phyloP scores from a whole-genome alignment of 352 stramenopile species.

The Phytophthora ramorum region DNA sequence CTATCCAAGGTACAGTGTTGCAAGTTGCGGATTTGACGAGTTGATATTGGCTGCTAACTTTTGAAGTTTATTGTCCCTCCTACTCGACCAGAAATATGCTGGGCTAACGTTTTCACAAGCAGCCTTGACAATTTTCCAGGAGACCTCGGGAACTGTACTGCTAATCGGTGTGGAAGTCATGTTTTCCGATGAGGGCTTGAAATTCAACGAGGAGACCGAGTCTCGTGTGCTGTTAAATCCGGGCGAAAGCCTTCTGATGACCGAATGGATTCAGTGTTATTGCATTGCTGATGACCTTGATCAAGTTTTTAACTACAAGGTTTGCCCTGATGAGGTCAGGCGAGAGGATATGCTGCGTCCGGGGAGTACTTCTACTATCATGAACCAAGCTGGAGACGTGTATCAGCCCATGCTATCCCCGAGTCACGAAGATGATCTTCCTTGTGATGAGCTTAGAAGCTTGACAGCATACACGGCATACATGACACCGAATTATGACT shows the following conservation, averaged over 20 bases:
- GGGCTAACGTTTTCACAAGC: slow-evolving; percentile 76
- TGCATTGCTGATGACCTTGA: slow-evolving; percentile 86
- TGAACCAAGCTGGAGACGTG: slow-evolving; percentile 61
- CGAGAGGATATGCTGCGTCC: slow-evolving; percentile 49
- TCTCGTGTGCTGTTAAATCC: slow-evolving; percentile 83
- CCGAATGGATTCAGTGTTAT: slow-evolving; percentile 84
- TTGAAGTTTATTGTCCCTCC: neutral
- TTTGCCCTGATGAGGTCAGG: slow-evolving; percentile 58
- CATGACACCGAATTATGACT: slow-evolving; percentile 50
- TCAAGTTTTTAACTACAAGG: slow-evolving; percentile 64
- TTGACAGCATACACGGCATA: slow-evolving; percentile 59
- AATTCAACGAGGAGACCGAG: slow-evolving; percentile 37
- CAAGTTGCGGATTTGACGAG: neutral
- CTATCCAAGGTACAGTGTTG: slow-evolving; percentile 61
- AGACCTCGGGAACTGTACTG: slow-evolving; percentile 73
- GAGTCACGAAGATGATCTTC: slow-evolving; percentile 30
- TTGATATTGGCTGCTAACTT: neutral
- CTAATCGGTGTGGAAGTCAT: slow-evolving; percentile 84
- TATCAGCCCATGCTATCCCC: slow-evolving; percentile 53
- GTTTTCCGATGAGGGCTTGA: slow-evolving; percentile 51
- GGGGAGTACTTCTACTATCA: slow-evolving; percentile 38
- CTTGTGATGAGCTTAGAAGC: slow-evolving; percentile 49
- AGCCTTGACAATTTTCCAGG: slow-evolving; percentile 62
- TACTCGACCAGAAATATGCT: slow-evolving; percentile 58
- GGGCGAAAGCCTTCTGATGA: slow-evolving; percentile 75